A percentile compares a stretch with the other conserved stretches of the same genome.
phyloP scores from a whole-genome alignment of 345 rosid species.

The Bruguiera gymnorhiza region DNA sequence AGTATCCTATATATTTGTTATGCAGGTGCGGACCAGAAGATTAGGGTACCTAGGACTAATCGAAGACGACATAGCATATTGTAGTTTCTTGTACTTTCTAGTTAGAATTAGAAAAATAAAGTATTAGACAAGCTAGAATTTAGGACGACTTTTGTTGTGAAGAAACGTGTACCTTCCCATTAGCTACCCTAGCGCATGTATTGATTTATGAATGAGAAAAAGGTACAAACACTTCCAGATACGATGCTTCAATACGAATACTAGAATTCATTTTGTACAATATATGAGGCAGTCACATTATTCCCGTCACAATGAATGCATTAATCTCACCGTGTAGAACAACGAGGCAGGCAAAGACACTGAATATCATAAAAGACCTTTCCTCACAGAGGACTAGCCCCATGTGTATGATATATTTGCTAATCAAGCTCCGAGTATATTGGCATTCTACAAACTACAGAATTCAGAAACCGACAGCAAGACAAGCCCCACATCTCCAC shows the following conservation, averaged over 20 bases:
- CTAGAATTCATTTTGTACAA: background rate
- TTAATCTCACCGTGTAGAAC: no score
- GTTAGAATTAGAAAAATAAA: slow-evolving; percentile 48
- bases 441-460: background rate
- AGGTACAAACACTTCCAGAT: slow-evolving; percentile 3
- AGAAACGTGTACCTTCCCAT: slow-evolving; percentile 21
- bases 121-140: slow-evolving; percentile 32
- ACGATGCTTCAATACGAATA: background rate
- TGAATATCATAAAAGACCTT: background rate
- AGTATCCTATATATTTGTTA: slow-evolving; percentile 38
- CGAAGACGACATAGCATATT: slow-evolving; percentile 41
- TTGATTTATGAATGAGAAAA: slow-evolving; percentile 11
- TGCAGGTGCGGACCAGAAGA: slow-evolving; percentile 39
- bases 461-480: no score
- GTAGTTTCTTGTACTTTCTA: slow-evolving; percentile 48
- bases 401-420: background rate
- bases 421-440: background rate
- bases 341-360: background rate
- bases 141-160: slow-evolving; percentile 26
- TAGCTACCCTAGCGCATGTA: slow-evolving; percentile 19
- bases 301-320: background rate
- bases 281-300: background rate
- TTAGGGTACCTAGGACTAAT: slow-evolving; percentile 32
- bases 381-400: background rate
- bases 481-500: no score